A percentile compares a stretch with the other conserved stretches of the same genome.
Conservation (phyloP, 768 basidiomycete species). For the Dentipellis sp. region DNA sequence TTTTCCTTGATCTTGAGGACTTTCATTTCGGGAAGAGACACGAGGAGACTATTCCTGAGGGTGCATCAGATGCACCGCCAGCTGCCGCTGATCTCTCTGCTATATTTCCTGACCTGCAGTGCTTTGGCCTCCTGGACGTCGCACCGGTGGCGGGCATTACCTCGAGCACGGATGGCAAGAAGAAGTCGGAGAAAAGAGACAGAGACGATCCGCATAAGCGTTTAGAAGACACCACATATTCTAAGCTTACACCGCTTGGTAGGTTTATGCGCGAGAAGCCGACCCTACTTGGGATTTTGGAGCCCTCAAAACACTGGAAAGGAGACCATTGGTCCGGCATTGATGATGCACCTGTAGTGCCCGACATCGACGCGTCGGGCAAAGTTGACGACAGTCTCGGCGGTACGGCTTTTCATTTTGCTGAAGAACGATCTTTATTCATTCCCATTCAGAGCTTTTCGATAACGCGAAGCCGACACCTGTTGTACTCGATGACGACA, state of each 20-base stretch:
- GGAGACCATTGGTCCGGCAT: slow-evolving; percentile 55
- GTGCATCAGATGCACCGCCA: slow-evolving; percentile 16
- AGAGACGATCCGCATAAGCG: slow-evolving; percentile 69
- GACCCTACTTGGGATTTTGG: slow-evolving; percentile 73
- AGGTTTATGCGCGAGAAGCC: slow-evolving; percentile 77
- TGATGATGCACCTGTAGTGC: slow-evolving; percentile 29
- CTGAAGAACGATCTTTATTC: slow-evolving; percentile 3
- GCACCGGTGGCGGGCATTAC: slow-evolving; percentile 4
- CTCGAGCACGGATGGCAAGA: slow-evolving; percentile 21
- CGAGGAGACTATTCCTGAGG: neutral
- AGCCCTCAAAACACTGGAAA: slow-evolving; percentile 71
- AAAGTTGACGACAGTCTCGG: slow-evolving; percentile 34
- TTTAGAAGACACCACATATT: slow-evolving; percentile 68
- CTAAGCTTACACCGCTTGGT: slow-evolving; percentile 66
- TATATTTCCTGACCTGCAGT: slow-evolving; percentile 81
- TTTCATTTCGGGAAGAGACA: slow-evolving; percentile 23
- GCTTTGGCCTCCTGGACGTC: slow-evolving; percentile 45
- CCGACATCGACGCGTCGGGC: slow-evolving; percentile 8
- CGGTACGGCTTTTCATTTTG: slow-evolving; percentile 9
- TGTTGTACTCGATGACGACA: slow-evolving; percentile 7
- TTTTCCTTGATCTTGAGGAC: slow-evolving; percentile 48
- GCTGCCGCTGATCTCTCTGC: slow-evolving; percentile 43
- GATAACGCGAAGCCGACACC: neutral
- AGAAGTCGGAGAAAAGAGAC: slow-evolving; percentile 36
- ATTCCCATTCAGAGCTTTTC: slow-evolving; percentile 8